Evolutionary conservation across 208 protist species (phyloP).

Genomic region (Acanthamoeba sp.): DNA sequence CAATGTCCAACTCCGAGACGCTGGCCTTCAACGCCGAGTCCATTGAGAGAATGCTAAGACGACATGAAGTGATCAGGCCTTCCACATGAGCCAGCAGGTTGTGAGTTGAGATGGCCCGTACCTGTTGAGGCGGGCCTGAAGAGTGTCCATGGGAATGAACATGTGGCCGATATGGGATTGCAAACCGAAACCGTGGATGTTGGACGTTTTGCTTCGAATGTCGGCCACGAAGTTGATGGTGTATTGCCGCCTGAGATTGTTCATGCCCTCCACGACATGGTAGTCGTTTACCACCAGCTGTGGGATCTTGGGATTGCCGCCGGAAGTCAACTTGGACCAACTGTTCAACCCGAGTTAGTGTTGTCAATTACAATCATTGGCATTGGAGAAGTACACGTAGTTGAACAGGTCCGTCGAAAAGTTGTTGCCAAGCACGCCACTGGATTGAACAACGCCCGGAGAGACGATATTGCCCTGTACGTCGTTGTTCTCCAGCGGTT

Average conservation of each 20-base stretch:
- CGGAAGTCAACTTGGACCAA: background rate
- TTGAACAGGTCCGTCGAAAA: background rate
- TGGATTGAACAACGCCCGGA: background rate
- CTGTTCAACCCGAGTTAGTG: background rate
- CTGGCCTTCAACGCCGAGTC: conserved; percentile 27
- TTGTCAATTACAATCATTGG: too few species aligned
- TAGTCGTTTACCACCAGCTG: conserved; percentile 47
- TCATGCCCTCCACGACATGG: conserved; percentile 8
- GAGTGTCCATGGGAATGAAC: conserved; percentile 32
- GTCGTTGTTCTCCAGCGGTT: conserved; percentile 19
- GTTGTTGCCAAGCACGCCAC: conserved; percentile 12
- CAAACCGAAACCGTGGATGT: conserved; percentile 2
- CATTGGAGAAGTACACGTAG: background rate
- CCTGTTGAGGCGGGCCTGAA: conserved; percentile 19
- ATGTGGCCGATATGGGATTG: conserved; percentile 13
- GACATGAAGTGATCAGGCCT: too few species aligned
- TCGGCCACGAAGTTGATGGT: background rate
- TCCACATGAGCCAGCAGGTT: too few species aligned
- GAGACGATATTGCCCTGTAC: background rate
- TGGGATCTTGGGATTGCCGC: background rate
- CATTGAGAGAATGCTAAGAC: background rate
- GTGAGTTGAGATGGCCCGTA: background rate
- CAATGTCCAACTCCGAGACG: conserved; percentile 15
- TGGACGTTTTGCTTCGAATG: background rate
- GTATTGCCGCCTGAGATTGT: background rate